phyloP scores from a whole-genome alignment of 768 basidiomycete species.

The Amanita muscaria region DNA sequence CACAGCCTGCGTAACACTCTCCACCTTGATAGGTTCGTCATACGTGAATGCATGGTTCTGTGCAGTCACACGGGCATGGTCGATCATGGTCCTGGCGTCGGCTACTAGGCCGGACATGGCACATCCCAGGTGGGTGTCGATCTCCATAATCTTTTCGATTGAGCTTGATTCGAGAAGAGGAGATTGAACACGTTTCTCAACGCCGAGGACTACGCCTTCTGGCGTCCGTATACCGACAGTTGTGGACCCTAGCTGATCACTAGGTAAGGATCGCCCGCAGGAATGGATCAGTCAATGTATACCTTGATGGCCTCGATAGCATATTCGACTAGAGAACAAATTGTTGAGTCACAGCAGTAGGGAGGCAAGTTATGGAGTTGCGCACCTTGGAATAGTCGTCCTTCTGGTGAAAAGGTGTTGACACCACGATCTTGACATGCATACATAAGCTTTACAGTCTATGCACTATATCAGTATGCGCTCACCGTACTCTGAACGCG shows the following conservation, averaged over 20 bases:
- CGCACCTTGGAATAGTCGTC: constrained; percentile 94
- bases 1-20: constrained; percentile 96
- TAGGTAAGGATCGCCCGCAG: constrained; percentile 4
- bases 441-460: neutral
- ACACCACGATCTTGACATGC: constrained; percentile 76
- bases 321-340: constrained; percentile 75
- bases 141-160: constrained; percentile 99
- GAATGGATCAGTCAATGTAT: neutral
- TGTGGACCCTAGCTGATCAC: constrained; percentile 86
- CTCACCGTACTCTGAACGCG: constrained; percentile 90
- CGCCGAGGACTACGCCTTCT: constrained; percentile 85
- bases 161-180: constrained; percentile 91
- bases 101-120: constrained; percentile 98
- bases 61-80: constrained; percentile 95
- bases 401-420: constrained; percentile 98
- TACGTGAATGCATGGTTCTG: constrained; percentile 96
- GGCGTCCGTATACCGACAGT: constrained; percentile 92
- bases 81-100: constrained; percentile 98
- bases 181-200: constrained; percentile 98
- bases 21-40: constrained; percentile 94
- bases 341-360: constrained; percentile 15
- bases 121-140: constrained; percentile 91
- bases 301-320: constrained; percentile 99
- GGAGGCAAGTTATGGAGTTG: constrained; percentile 4
- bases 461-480: constrained; percentile 5